A percentile compares a stretch with the other conserved stretches of the same genome.
Conservation (phyloP, 2,329 filamentous ascomycete species). For the Parascedosporium putredinis region DNA sequence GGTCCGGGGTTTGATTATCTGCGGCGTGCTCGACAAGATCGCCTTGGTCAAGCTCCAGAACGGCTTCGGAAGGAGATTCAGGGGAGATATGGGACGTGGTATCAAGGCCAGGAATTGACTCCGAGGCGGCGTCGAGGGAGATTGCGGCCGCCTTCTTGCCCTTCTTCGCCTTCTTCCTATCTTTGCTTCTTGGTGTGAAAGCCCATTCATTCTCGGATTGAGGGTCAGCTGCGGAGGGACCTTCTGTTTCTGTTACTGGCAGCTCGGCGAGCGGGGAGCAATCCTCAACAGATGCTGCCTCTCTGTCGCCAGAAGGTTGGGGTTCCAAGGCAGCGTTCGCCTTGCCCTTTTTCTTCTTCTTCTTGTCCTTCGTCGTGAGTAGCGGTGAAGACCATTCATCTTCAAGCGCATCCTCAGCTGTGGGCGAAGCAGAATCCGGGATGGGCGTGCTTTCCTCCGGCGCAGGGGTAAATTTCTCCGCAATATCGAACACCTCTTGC, state of each 20-base stretch:
- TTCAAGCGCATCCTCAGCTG: background rate
- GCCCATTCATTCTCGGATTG: conserved; percentile 6
- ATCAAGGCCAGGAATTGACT: too few species aligned
- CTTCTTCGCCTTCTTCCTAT: conserved; percentile 21
- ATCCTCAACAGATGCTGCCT: background rate
- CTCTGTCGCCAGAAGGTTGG: background rate
- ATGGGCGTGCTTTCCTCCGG: too few species aligned
- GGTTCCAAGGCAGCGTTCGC: background rate
- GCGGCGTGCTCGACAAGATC: too few species aligned
- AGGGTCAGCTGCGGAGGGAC: too few species aligned
- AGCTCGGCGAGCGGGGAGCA: too few species aligned
- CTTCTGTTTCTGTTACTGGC: too few species aligned
- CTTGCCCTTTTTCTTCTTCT: conserved; percentile 13
- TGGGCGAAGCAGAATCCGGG: too few species aligned
- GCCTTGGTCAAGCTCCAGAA: too few species aligned
- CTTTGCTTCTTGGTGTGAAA: conserved; percentile 15
- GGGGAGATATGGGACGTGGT: too few species aligned
- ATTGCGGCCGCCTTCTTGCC: background rate
- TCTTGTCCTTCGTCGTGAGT: conserved; percentile 13
- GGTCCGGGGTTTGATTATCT: too few species aligned
- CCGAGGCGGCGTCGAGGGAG: too few species aligned
- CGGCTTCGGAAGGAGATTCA: too few species aligned
- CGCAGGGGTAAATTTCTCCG: background rate
- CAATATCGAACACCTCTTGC: background rate
- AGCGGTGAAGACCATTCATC: background rate